These are phyloP conservation scores for Calocybe indica DNA, from an alignment of 768 basidiomycete species.

Conservation along the genomic window DNA sequence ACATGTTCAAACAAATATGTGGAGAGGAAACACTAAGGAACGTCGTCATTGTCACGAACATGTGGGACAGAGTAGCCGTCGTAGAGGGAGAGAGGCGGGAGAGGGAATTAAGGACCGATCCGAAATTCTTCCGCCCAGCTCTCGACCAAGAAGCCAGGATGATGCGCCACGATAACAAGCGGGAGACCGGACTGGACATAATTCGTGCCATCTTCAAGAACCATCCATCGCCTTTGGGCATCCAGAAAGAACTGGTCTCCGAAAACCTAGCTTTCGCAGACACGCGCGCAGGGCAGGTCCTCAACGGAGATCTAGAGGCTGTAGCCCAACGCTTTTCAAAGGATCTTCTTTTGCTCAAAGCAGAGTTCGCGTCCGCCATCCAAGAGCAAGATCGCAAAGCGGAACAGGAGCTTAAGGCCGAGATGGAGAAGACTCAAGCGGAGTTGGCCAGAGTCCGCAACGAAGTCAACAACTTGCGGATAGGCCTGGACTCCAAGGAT, in stretches of 20 bases:
- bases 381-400: too few relatives aligned
- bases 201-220: slow-evolving; percentile 21
- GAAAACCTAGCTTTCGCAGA: slow-evolving; percentile 21
- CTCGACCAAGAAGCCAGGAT: slow-evolving; percentile 31
- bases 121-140: slow-evolving; percentile 35
- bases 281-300: slow-evolving; percentile 24
- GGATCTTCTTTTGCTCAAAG: too few relatives aligned
- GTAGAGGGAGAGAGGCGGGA: slow-evolving; percentile 25
- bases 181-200: slow-evolving; percentile 22
- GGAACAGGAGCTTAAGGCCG: too few relatives aligned
- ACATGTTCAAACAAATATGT: slow-evolving; percentile 36
- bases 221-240: slow-evolving; percentile 7
- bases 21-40: slow-evolving; percentile 34
- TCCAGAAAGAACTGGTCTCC: slow-evolving; percentile 14
- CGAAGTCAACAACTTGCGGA: too few relatives aligned
- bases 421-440: too few relatives aligned
- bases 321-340: not conserved
- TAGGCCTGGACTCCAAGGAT: too few relatives aligned
- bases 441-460: too few relatives aligned
- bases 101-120: not conserved
- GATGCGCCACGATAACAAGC: slow-evolving; percentile 28
- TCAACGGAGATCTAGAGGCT: slow-evolving; percentile 10
- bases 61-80: slow-evolving; percentile 30
- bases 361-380: too few relatives aligned
- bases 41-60: slow-evolving; percentile 39